Evolutionary conservation across 2,329 filamentous ascomycete species (phyloP).

Genomic region (Lasiodiplodia sp.): DNA sequence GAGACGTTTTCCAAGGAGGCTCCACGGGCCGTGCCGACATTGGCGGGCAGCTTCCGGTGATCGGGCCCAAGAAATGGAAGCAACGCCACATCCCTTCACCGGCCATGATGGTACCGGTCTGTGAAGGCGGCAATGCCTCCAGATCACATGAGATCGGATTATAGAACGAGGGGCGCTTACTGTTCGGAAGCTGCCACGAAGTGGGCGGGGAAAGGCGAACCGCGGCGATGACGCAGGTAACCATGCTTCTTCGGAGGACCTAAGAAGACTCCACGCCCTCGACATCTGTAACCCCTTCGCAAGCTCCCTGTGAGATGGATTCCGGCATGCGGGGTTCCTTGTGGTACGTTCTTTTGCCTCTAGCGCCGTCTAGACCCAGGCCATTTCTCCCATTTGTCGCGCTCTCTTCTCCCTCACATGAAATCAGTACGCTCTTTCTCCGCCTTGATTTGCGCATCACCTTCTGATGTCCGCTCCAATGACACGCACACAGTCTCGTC

Average conservation of each 20-base stretch:
- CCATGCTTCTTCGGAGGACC: neutral
- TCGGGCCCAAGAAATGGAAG: neutral
- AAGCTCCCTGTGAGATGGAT: neutral
- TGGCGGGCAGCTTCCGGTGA: neutral
- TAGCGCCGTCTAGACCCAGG: neutral
- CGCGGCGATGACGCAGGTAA: neutral
- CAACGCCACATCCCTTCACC: neutral
- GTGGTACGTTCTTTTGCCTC: neutral
- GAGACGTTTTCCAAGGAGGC: neutral
- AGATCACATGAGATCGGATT: neutral
- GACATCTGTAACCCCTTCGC: neutral
- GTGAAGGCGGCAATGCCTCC: neutral
- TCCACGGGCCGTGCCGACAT: neutral
- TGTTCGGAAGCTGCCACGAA: neutral
- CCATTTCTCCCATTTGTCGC: neutral
- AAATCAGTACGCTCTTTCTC: neutral
- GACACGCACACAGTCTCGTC: neutral
- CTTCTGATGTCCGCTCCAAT: conserved; percentile 4
- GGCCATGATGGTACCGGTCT: neutral
- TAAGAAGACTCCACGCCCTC: conserved; percentile 1
- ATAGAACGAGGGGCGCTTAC: neutral
- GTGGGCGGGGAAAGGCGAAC: neutral
- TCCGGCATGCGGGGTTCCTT: neutral
- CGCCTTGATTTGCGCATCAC: conserved; percentile 15
- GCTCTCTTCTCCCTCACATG: conserved; percentile 7